Percentiles rank a stretch among this genome's conserved stretches.
phyloP scores from a whole-genome alignment of 805 yeast species.

The Candida jianshihensis region DNA sequence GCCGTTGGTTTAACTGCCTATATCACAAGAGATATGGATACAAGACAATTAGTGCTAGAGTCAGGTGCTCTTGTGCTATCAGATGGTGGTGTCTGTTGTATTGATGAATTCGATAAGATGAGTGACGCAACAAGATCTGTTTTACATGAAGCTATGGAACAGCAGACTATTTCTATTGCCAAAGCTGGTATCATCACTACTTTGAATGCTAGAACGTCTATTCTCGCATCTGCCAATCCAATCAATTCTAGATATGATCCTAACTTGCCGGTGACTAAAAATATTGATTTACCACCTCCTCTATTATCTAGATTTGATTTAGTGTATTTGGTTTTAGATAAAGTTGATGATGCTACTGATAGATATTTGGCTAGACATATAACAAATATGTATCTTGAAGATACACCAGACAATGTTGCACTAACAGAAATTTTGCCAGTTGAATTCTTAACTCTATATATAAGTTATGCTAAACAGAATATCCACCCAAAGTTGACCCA shows the following conservation, averaged over 20 bases:
- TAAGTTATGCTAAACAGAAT: constrained; percentile 90
- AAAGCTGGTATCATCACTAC: constrained; percentile 98
- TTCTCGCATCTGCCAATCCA: constrained; percentile 95
- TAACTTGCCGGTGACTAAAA: constrained; percentile 87
- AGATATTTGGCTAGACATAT: constrained; percentile 84
- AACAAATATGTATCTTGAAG: constrained; percentile 88
- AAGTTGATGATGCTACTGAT: constrained; percentile 81
- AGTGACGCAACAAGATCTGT: constrained; percentile 90
- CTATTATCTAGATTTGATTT: constrained; percentile 89
- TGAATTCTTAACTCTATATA: constrained; percentile 80
- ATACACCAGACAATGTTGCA: constrained; percentile 68
- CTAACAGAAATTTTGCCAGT: constrained; percentile 68
- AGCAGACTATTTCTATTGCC: constrained; percentile 95
- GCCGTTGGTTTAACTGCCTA: constrained; percentile 99
- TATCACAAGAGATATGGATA: constrained; percentile 88
- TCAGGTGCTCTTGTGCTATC: constrained; percentile 94
- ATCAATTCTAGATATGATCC: constrained; percentile 94
- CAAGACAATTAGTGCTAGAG: constrained; percentile 88
- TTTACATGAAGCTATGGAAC: constrained; percentile 98
- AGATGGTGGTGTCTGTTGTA: constrained; percentile 98
- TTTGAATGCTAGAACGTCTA: constrained; percentile 90
- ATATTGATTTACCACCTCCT: constrained; percentile 96
- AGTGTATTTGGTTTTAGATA: constrained; percentile 87
- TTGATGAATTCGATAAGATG: constrained; percentile 98
- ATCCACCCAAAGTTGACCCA: constrained; percentile 72